These are phyloP conservation scores for Kodamaea kakaduensis DNA, from an alignment of 805 yeast genomes.

Conservation along the genomic window DNA sequence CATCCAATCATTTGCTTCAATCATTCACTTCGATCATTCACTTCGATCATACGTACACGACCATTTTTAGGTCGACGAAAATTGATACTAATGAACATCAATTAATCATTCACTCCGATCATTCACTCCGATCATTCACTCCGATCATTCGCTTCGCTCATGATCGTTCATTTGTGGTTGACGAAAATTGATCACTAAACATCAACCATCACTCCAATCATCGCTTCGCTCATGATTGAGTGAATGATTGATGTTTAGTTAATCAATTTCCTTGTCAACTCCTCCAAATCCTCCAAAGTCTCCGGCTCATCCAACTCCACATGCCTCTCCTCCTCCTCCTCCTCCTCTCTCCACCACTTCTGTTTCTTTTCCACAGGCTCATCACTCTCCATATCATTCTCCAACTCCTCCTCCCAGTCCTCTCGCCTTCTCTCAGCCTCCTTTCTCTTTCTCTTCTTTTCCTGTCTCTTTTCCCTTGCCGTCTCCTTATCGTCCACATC, in stretches of 20 bases:
- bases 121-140: not conserved
- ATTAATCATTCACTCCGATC: too few species aligned
- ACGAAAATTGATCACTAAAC: not conserved
- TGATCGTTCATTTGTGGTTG: too few species aligned
- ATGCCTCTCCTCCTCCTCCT: slow-evolving; percentile 30
- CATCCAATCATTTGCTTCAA: too few species aligned
- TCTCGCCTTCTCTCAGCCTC: slow-evolving; percentile 65
- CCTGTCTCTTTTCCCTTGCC: slow-evolving; percentile 74
- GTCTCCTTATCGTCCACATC: slow-evolving; percentile 76
- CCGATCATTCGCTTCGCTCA: not conserved
- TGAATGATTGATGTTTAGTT: too few species aligned
- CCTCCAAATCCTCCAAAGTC: slow-evolving; percentile 90
- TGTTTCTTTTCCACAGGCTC: slow-evolving; percentile 39
- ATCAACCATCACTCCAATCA: not conserved
- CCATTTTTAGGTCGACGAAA: too few species aligned
- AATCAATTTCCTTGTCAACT: slow-evolving; percentile 59
- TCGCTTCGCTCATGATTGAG: not conserved
- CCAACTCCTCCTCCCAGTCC: slow-evolving; percentile 35
- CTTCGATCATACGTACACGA: too few species aligned
- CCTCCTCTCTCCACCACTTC: slow-evolving; percentile 42
- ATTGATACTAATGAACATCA: too few species aligned
- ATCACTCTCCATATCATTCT: slow-evolving; percentile 41
- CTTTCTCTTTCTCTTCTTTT: slow-evolving; percentile 83
- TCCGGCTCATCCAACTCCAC: slow-evolving; percentile 85
- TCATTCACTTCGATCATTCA: too few species aligned